These are phyloP conservation scores for Plasmodium inui DNA, from an alignment of 169 alveolate species.

Conservation along the genomic window DNA sequence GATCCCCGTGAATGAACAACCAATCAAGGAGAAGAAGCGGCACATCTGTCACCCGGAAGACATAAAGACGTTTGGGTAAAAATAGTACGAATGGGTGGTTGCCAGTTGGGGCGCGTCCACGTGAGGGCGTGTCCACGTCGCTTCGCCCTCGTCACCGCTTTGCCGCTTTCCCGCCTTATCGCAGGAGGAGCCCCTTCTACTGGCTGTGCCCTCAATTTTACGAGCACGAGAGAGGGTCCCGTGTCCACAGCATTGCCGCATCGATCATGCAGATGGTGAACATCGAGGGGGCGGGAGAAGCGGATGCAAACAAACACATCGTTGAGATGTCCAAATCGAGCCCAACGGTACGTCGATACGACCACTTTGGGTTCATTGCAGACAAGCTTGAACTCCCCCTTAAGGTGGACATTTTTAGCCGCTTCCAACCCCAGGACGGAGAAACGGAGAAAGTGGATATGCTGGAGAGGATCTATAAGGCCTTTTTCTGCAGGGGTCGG, in stretches of 20 bases:
- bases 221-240: conserved; percentile 1
- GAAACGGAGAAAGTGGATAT: not conserved
- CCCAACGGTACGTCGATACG: conserved; percentile 19
- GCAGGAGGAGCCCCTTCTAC: conserved; percentile 21
- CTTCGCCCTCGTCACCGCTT: not conserved
- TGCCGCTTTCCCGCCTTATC: not conserved
- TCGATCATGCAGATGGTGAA: conserved; percentile 19
- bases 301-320: conserved; percentile 44
- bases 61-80: conserved; percentile 9
- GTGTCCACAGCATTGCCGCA: not conserved
- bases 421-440: conserved; percentile 20
- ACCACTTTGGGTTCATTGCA: conserved; percentile 40
- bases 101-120: not conserved
- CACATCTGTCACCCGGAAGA: conserved; percentile 2
- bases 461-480: conserved; percentile 18
- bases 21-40: not conserved
- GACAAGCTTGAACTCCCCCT: conserved; percentile 2
- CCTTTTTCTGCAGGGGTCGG: conserved; percentile 6
- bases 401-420: conserved; percentile 12
- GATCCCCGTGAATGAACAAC: conserved; percentile 21
- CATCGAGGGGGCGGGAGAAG: not conserved
- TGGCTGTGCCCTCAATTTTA: conserved; percentile 59
- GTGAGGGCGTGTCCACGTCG: not conserved
- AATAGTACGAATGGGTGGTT: not conserved
- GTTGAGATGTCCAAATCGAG: conserved; percentile 35